phyloP scores from a whole-genome alignment of 306 rosid species.

The Bauhinia variegata region DNA sequence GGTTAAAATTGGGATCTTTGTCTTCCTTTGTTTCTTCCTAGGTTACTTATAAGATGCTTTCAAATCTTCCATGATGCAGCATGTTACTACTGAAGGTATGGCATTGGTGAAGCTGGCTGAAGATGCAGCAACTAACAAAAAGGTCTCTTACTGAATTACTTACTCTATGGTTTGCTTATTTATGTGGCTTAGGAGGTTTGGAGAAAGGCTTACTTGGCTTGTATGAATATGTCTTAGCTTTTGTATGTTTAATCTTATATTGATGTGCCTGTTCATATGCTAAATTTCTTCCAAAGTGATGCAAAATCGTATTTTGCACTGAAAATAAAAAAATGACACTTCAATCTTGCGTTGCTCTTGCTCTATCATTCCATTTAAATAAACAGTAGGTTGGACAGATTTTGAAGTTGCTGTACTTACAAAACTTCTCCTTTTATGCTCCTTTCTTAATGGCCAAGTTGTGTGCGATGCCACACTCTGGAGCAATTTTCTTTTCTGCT shows the following conservation, averaged over 20 bases:
- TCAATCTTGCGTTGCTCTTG: no score
- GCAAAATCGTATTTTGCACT: no score
- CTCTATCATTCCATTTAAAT: not conserved
- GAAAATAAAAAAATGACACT: no score
- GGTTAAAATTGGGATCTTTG: conserved; percentile 6
- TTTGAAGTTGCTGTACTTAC: not conserved
- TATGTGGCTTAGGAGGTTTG: conserved; percentile 16
- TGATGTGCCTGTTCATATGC: conserved; percentile 16
- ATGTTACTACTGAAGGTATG: conserved; percentile 92
- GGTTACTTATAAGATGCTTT: conserved; percentile 23
- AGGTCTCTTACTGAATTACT: conserved; percentile 51
- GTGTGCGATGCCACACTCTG: conserved; percentile 4
- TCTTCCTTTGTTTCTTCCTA: conserved; percentile 1
- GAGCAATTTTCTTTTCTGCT: conserved; percentile 36
- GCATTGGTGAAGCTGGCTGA: conserved; percentile 94
- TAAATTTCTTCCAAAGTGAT: not conserved
- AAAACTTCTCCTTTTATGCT: not conserved
- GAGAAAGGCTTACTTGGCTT: conserved; percentile 4
- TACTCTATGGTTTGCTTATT: conserved; percentile 26
- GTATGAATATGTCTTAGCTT: not conserved
- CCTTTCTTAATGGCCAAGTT: conserved; percentile 15
- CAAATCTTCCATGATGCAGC: conserved; percentile 55
- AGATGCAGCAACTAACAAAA: conserved; percentile 94
- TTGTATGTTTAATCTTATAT: conserved; percentile 6
- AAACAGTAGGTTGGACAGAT: not conserved